Percentiles rank a stretch among this genome's conserved stretches.
These are phyloP conservation scores for Mortierella sp. DNA, from an alignment of 371 early-diverging fungal species.

Conservation along the genomic window DNA sequence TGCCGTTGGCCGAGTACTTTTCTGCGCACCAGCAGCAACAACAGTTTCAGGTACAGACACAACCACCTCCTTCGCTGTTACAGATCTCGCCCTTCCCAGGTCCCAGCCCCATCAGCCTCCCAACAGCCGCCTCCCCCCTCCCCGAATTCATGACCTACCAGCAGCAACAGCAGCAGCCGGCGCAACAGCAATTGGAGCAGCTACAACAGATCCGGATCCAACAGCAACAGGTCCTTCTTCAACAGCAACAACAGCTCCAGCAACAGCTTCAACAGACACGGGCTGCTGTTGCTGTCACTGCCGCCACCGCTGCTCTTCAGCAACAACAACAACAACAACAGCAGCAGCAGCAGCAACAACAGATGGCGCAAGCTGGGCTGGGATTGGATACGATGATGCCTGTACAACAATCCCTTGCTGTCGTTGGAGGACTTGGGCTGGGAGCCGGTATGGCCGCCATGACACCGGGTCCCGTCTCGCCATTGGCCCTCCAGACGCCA, in stretches of 20 bases:
- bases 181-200: slow-evolving; percentile 27
- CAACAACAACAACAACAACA: not conserved
- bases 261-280: slow-evolving; percentile 30
- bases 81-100: slow-evolving; percentile 38
- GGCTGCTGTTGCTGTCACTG: not conserved
- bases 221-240: slow-evolving; percentile 33
- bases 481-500: not conserved
- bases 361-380: slow-evolving; percentile 19
- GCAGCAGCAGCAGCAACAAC: slow-evolving; percentile 9
- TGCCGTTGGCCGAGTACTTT: slow-evolving; percentile 25
- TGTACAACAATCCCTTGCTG: not conserved
- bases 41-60: not conserved
- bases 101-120: slow-evolving; percentile 23
- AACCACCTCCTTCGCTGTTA: slow-evolving; percentile 10
- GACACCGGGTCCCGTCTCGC: not conserved
- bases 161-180: slow-evolving; percentile 21
- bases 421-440: not conserved
- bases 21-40: slow-evolving; percentile 13
- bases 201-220: slow-evolving; percentile 47
- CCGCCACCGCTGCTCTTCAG: not conserved
- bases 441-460: not conserved
- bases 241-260: slow-evolving; percentile 43
- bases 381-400: slow-evolving; percentile 9
- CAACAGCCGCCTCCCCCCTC: not conserved
- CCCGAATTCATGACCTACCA: slow-evolving; percentile 9